Evolutionary conservation across 1,284 basidiomycete species (phyloP), one percentile per base, ranked within the genome.

Genomic region (Albatrellus sp.): DNA sequence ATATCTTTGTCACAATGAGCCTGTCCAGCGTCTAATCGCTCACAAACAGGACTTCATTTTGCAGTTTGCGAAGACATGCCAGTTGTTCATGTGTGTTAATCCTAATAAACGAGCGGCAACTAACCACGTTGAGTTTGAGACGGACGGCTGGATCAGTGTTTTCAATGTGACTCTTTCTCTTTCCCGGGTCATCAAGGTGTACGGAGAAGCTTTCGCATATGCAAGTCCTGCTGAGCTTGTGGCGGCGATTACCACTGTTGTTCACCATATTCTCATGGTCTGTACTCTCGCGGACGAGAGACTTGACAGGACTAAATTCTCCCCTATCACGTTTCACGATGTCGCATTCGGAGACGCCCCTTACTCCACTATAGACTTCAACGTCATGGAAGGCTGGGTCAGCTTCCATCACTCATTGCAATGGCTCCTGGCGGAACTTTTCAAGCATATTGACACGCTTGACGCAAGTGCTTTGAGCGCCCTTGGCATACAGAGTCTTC

Each of bases 331-430:
- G 1, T 83, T 77, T 59, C 81, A 89, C 55, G 59, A 70, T 2
- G 75, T 88, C 34, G 56, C 61, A 11, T 90, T 90, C 55, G 80
- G 74, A 13, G 73, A 72, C 30, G 62, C 60, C n/a, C 54, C 61
- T 2, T 84, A 80, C 54, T 64, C 73, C 11, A 67, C 87, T 39
- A 68, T 93, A 39, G 62, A 86, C 11, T 89, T 89, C 57, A 77
- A 89, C 48, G 83, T 92, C 3, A 63, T 81, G 54, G 77, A 81
- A n/a, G 80, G 83, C 9, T 82, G 78, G 71, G 80, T 90, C 47
- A 91, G 88, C 62, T 98, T 97, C 62, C 94, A 98, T 58, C 91
- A 98, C 59, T 90, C 92, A 16, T 61, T 96, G 49, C 89, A 93
- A 57, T 92, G 92, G 83, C 68, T 97, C 17, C 69, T 96, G 38